A percentile compares a stretch with the other conserved stretches of the same genome.
Evolutionary conservation across 2,329 filamentous ascomycete species (phyloP).

Genomic region (Fusarium pseudograminearum): DNA sequence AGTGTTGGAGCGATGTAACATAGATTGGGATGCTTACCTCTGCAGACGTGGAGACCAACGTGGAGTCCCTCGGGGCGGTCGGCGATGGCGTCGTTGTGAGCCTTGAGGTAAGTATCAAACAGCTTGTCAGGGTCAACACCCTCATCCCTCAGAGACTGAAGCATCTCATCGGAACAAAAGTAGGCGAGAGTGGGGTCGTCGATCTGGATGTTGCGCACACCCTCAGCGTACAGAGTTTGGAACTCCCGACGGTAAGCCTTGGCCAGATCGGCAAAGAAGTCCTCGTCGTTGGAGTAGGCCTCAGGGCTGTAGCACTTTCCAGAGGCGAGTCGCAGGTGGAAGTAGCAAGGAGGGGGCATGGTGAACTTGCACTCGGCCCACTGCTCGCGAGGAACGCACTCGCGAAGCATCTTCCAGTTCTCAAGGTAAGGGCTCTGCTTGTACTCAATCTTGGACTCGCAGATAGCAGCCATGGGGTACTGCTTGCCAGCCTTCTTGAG

Average conservation of each 20-base stretch:
- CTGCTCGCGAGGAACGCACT: slow-evolving; percentile 65
- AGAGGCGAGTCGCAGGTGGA: slow-evolving; percentile 66
- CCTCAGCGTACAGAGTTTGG: slow-evolving; percentile 65
- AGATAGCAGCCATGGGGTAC: slow-evolving; percentile 56
- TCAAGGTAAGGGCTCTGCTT: slow-evolving; percentile 57
- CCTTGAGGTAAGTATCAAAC: slow-evolving; percentile 76
- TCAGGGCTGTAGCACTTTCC: slow-evolving; percentile 65
- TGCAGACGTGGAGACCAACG: slow-evolving; percentile 74
- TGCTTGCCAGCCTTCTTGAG: slow-evolving; percentile 55
- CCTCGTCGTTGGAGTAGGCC: slow-evolving; percentile 64
- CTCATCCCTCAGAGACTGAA: slow-evolving; percentile 66
- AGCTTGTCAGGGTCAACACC: slow-evolving; percentile 73
- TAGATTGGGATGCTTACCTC: slow-evolving; percentile 43
- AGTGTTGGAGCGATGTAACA: neutral
- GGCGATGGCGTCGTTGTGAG: slow-evolving; percentile 77
- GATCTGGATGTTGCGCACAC: slow-evolving; percentile 68
- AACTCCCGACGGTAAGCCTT: slow-evolving; percentile 67
- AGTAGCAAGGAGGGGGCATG: slow-evolving; percentile 75
- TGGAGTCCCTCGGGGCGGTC: slow-evolving; percentile 74
- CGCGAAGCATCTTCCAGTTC: slow-evolving; percentile 56
- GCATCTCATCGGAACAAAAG: slow-evolving; percentile 77
- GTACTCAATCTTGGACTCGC: slow-evolving; percentile 58
- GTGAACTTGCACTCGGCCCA: slow-evolving; percentile 76
- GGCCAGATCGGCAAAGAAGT: slow-evolving; percentile 69
- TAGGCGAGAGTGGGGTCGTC: slow-evolving; percentile 73